Percentiles rank a stretch among this genome's conserved stretches.
Conservation (phyloP, 257 asterid species). For the Solanum virginianum region DNA sequence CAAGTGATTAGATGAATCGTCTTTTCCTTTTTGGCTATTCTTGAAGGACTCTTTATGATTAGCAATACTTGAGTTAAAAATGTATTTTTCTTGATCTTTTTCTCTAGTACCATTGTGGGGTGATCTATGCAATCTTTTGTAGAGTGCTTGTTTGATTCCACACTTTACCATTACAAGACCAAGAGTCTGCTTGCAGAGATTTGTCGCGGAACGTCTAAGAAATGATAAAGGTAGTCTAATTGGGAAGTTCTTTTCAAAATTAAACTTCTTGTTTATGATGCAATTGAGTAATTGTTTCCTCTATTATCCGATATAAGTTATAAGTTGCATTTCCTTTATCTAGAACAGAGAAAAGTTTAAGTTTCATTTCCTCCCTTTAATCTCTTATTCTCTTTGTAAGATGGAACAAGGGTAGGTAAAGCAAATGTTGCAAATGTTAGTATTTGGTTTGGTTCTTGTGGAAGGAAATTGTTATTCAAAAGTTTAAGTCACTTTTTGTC, state of each 20-base stretch:
- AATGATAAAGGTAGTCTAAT: constrained; percentile 36
- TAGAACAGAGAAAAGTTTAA: not conserved
- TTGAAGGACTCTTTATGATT: not conserved
- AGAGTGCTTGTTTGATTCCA: not conserved
- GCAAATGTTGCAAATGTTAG: not conserved
- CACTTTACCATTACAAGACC: constrained; percentile 12
- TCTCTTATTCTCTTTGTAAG: not conserved
- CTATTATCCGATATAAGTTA: not conserved
- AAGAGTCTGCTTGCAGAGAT: constrained; percentile 22
- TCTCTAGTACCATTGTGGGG: not conserved
- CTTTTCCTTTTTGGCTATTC: not conserved
- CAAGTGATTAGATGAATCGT: not conserved
- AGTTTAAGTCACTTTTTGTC: not conserved
- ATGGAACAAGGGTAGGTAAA: not conserved
- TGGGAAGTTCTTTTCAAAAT: not conserved
- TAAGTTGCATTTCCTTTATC: not conserved
- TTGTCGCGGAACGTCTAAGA: constrained; percentile 11
- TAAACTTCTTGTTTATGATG: not conserved
- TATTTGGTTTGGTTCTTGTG: not conserved
- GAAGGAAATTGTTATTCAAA: not conserved
- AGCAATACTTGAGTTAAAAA: not conserved
- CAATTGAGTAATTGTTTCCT: not conserved
- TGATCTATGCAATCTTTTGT: not conserved
- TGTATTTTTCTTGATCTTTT: not conserved
- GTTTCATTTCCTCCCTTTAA: not conserved